Evolutionary conservation across 768 basidiomycete genomes (phyloP).

Genomic region (Naganishia antarctica): DNA sequence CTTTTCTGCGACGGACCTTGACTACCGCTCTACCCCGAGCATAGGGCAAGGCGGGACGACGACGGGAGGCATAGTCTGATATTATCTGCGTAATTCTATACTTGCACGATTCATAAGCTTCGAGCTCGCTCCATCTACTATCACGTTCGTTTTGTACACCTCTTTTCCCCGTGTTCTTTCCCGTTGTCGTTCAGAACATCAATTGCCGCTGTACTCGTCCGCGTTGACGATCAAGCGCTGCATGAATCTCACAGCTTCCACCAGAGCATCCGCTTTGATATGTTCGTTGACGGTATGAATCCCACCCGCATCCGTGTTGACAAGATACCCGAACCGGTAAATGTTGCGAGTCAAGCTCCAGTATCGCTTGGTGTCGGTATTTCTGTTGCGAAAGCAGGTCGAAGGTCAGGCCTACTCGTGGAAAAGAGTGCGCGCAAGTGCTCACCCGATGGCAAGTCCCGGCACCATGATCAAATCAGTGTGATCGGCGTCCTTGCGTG

Average conservation of each 20-base stretch:
- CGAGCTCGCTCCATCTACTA: no score
- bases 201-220: constrained; percentile 29
- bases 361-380: constrained; percentile 43
- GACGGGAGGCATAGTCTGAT: no score
- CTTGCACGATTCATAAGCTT: no score
- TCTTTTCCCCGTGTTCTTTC: no score
- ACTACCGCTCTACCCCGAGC: no score
- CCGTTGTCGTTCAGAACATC: no score
- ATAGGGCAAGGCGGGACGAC: no score
- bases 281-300: constrained; percentile 39
- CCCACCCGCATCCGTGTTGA: constrained; percentile 4
- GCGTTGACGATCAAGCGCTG: constrained; percentile 39
- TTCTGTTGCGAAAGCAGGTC: neutral
- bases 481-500: constrained; percentile 30
- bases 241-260: constrained; percentile 41
- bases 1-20: no score
- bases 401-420: neutral
- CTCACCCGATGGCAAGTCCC: constrained; percentile 32
- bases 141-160: no score
- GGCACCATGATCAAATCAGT: constrained; percentile 35
- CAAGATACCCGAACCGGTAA: constrained; percentile 36
- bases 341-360: constrained; percentile 45
- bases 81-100: no score
- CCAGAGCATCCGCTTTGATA: constrained; percentile 33
- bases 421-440: neutral